Evolutionary conservation across 176 grass and related monocot species (phyloP), one percentile per base, ranked within the genome.

Genomic region (Luzula sylvatica): DNA sequence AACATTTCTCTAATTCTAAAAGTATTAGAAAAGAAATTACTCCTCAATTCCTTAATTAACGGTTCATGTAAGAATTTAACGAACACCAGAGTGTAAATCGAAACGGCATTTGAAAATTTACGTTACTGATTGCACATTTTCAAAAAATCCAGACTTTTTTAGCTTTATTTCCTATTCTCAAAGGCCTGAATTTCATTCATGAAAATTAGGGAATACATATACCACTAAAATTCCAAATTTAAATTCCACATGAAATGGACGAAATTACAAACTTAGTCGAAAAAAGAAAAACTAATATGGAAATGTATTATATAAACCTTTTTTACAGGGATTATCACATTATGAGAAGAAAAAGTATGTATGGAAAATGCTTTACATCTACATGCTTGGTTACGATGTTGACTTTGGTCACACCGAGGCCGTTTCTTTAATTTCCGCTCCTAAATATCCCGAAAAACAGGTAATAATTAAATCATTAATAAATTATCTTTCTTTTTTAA

Each of bases 281-380:
- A n/a, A n/a, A n/a, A n/a, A n/a, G n/a, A n/a, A n/a, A 32, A 49
- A 55, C 66, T 30, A 78, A 55, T 26, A 22, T 66, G 47, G 16
- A 44, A 35, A 7, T n/a, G n/a, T n/a, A 35, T 35, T 35, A 35
- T 35, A n/a, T n/a, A 43, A 66, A 23, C 78, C 38, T 68, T 8
- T 77, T 43, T 82, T 58, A 51, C 81, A 96, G 92, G 85, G 74
- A 2, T 70, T 96, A 63, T 82, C 92, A 16, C 85, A 71, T 59
- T 89, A 96, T 12, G 92, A 96, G 68, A 96, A 96, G 80, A 96
- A 96, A 78, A 96, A 96, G 47, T 96, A 96, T 46, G 92, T 96
- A 39, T 96, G 92, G 92, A 96, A 96, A 77, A 96, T 90, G 92
- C 92, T 96, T 76, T 96, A 96, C 61, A 89, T 90, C 32, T 86